Evolutionary conservation across 768 basidiomycete species (phyloP).

Genomic region (Agrocybe praecox): DNA sequence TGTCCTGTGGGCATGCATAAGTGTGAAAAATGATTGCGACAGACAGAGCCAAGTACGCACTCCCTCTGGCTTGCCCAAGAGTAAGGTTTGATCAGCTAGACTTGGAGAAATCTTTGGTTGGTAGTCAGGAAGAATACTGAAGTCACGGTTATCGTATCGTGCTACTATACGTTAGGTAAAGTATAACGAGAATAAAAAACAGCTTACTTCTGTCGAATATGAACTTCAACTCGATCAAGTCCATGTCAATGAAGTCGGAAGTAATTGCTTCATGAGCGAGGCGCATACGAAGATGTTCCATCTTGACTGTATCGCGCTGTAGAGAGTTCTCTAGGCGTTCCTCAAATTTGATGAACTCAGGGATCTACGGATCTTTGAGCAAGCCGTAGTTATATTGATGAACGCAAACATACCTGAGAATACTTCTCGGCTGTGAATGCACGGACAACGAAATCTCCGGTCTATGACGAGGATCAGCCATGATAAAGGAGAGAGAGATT

Average conservation of each 20-base stretch:
- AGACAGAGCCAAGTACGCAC: constrained; percentile 41
- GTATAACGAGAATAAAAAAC: neutral
- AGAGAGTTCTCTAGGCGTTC: constrained; percentile 82
- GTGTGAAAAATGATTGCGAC: constrained; percentile 1
- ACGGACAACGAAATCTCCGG: constrained; percentile 77
- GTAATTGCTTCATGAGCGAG: constrained; percentile 72
- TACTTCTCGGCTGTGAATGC: constrained; percentile 84
- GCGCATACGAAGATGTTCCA: constrained; percentile 87
- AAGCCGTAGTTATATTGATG: neutral
- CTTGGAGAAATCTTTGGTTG: constrained; percentile 58
- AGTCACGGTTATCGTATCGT: constrained; percentile 89
- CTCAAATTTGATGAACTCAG: constrained; percentile 84
- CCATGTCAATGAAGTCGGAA: constrained; percentile 77
- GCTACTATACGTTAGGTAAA: constrained; percentile 37
- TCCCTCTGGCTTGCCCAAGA: constrained; percentile 65
- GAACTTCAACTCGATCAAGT: constrained; percentile 83
- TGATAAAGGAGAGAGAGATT: neutral
- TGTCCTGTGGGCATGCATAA: constrained; percentile 41
- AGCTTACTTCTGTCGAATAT: constrained; percentile 73
- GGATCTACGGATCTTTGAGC: constrained; percentile 50
- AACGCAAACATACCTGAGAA: constrained; percentile 56
- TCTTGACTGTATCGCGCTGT: constrained; percentile 78
- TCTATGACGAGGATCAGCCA: constrained; percentile 38
- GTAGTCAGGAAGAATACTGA: constrained; percentile 74
- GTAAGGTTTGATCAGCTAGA: constrained; percentile 67